Evolutionary conservation across 192 early-diverging fungal species (phyloP).

Genomic region (Podila epicladia): DNA sequence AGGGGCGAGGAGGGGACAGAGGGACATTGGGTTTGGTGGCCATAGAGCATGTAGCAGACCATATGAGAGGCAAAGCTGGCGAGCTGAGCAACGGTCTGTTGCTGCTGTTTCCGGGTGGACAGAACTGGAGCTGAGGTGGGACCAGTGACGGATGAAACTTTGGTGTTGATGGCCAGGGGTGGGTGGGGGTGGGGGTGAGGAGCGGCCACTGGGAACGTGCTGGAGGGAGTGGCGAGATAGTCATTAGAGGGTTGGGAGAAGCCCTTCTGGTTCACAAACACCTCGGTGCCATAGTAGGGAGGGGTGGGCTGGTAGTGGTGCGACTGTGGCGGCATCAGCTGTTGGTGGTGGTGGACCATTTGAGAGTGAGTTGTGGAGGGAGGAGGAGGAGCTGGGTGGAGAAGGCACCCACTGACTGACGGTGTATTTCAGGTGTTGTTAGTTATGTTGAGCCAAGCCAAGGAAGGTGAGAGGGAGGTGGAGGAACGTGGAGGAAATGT

Average conservation of each 20-base stretch:
- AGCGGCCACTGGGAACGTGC: neutral
- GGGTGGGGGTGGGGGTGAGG: neutral
- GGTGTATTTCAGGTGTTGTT: too few species aligned
- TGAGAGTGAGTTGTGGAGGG: neutral
- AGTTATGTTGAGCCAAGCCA: too few species aligned
- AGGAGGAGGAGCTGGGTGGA: neutral
- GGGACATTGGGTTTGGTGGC: conserved; percentile 43
- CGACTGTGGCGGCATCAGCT: neutral
- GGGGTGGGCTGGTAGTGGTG: conserved; percentile 3
- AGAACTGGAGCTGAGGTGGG: neutral
- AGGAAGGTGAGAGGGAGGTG: too few species aligned
- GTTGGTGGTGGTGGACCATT: neutral
- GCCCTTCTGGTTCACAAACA: neutral
- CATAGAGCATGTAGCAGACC: conserved; percentile 63
- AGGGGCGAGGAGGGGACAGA: conserved; percentile 35
- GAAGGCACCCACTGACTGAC: too few species aligned
- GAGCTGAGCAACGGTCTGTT: conserved; percentile 51
- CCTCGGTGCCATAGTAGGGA: neutral
- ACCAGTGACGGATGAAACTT: neutral
- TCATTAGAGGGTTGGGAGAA: neutral
- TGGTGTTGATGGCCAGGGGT: neutral
- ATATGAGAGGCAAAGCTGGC: conserved; percentile 68
- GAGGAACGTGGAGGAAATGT: too few species aligned
- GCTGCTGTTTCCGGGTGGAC: conserved; percentile 5
- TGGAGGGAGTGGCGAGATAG: neutral